Percentiles rank a stretch among this genome's conserved stretches.
Conservation (phyloP, 2,329 filamentous ascomycete genomes). For the Nigrospora sphaerica region DNA sequence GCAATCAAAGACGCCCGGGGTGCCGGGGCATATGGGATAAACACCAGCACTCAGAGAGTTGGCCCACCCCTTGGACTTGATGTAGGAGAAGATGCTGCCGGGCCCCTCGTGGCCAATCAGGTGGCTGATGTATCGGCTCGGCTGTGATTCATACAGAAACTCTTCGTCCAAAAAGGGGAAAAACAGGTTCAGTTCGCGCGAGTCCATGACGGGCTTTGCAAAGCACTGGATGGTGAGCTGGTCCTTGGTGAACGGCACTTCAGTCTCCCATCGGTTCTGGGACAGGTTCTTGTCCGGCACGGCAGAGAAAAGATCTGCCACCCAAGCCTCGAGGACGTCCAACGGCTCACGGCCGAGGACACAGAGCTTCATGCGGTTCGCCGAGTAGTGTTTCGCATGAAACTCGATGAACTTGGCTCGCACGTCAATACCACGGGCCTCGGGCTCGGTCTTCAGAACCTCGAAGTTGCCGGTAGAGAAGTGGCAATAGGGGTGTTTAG, state of each 20-base stretch:
- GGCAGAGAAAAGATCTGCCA: constrained; percentile 71
- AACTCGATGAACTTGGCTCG: constrained; percentile 90
- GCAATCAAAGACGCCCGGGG: constrained; percentile 70
- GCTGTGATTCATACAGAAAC: constrained; percentile 68
- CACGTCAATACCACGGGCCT: constrained; percentile 74
- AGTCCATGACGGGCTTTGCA: constrained; percentile 88
- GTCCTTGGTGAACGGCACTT: constrained; percentile 39
- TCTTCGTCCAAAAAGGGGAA: constrained; percentile 88
- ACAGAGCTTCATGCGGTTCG: constrained; percentile 89
- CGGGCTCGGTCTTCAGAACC: constrained; percentile 75
- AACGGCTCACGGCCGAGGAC: constrained; percentile 76
- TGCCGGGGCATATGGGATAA: constrained; percentile 69
- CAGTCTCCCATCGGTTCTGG: constrained; percentile 45
- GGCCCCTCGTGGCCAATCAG: constrained; percentile 89
- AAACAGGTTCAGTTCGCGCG: constrained; percentile 67
- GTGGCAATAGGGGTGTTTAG: constrained; percentile 80
- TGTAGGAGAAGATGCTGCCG: constrained; percentile 82
- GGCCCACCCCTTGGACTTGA: constrained; percentile 84
- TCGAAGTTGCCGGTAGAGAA: constrained; percentile 88
- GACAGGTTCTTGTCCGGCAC: constrained; percentile 77
- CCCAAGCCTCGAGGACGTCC: constrained; percentile 78
- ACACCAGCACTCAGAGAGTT: constrained; percentile 75
- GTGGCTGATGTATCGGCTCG: constrained; percentile 80
- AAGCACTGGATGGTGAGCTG: constrained; percentile 65
- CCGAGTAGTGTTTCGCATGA: constrained; percentile 82